Base-by-base conservation (phyloP, 139 green algal genomes). In the Nannochloris sp. region DNA sequence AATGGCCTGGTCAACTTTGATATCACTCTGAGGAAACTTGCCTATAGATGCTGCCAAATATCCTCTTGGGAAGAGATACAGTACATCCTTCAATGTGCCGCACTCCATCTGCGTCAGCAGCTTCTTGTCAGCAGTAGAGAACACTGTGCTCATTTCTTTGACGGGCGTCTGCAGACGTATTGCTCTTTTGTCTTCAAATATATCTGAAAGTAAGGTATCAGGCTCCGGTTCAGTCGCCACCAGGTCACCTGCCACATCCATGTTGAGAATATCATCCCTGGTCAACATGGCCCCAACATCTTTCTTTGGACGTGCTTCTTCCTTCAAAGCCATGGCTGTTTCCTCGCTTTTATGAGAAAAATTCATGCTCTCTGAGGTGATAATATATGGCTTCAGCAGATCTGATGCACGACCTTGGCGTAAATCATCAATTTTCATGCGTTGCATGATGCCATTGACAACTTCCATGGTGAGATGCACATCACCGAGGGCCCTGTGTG, bases 21-120 rank as follows among this genome's bases (percentile, higher is more conserved):
- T 53, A 16, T 19, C 10, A 19, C 44, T 53, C 3, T 24, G 19
- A 2, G 66, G 72, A 51, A 69, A 48, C 62, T 27, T 31, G 21
- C 73, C 73, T 3, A 53, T n/a, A 27, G 58, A 24, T 44, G 64
- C 74, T 27, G 31, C 49, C 16, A 61, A 48, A 65, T 78, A 71
- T 44, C 74, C 63, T 5, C 59, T 63, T 10, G 79, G 79, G 54
- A 64, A 85, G 54, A 54, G 66, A 36, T 79, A 57, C 12, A 85
- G 57, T 19, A 85, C 51, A 15, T 77, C 60, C 19, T 59, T 48
- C 4, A 85, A 36, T n/a, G 60, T 73, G 44, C 24, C 3, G 21
- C 84, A 40, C 12, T 61, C 68, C 5, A 49, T 63, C 1, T 36
- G 25, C 19, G 58, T 11, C 19, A 86, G 31, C 15, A 21, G 51